phyloP scores from a whole-genome alignment of 768 basidiomycete species.

The Calvatia gigantea region DNA sequence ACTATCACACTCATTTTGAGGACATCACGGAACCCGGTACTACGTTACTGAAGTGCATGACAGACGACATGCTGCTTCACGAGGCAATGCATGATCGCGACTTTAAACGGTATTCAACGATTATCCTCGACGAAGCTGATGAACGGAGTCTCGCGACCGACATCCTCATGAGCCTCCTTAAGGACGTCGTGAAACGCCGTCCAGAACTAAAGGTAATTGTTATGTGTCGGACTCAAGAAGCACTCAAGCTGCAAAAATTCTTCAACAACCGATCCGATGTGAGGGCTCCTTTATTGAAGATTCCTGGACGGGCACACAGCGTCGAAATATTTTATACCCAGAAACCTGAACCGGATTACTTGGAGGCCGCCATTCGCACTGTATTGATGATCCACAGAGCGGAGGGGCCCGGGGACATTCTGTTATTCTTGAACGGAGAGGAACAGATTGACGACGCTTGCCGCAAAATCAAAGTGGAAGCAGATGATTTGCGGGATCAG shows the following conservation, averaged over 20 bases:
- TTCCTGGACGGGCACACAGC: slow-evolving; percentile 90
- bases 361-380: slow-evolving; percentile 94
- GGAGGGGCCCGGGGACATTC: slow-evolving; percentile 88
- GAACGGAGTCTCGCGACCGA: slow-evolving; percentile 97
- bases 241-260: slow-evolving; percentile 95
- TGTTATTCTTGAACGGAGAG: slow-evolving; percentile 96
- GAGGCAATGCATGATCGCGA: slow-evolving; percentile 97
- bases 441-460: slow-evolving; percentile 98
- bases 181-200: slow-evolving; percentile 75
- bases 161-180: slow-evolving; percentile 96
- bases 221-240: slow-evolving; percentile 98
- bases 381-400: slow-evolving; percentile 97
- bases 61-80: slow-evolving; percentile 97
- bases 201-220: slow-evolving; percentile 93
- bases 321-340: slow-evolving; percentile 95
- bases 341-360: slow-evolving; percentile 92
- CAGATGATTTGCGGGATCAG: slow-evolving; percentile 73
- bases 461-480: slow-evolving; percentile 87
- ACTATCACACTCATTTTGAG: slow-evolving; percentile 98
- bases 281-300: slow-evolving; percentile 79
- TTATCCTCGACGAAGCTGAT: slow-evolving; percentile 98
- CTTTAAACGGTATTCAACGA: slow-evolving; percentile 88
- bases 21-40: slow-evolving; percentile 89
- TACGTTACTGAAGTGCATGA: slow-evolving; percentile 99
- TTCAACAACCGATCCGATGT: slow-evolving; percentile 52